These are phyloP conservation scores for Komagataella pastoris DNA, from an alignment of 805 yeast species.

Conservation along the genomic window DNA sequence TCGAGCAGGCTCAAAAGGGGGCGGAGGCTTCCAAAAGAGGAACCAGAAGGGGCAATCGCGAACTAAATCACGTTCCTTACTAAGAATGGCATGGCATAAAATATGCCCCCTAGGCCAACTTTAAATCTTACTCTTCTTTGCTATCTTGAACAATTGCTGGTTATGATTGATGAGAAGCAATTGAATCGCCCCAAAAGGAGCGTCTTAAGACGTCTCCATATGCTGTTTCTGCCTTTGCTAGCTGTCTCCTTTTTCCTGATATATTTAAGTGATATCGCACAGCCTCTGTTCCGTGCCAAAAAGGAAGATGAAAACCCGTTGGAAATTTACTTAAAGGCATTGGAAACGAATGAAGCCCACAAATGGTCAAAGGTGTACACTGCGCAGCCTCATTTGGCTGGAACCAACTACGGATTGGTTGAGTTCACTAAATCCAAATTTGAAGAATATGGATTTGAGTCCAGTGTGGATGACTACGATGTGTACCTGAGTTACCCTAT, in stretches of 20 bases:
- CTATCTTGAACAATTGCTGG: background rate
- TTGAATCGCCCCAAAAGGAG: background rate
- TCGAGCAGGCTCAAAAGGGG: too few relatives aligned
- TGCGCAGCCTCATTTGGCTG: constrained; percentile 43
- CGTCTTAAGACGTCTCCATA: background rate
- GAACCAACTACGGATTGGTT: constrained; percentile 32
- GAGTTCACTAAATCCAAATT: constrained; percentile 51
- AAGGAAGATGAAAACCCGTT: background rate
- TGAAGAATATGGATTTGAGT: constrained; percentile 43
- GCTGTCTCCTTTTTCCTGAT: background rate
- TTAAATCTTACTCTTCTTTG: background rate
- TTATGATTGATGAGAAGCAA: background rate
- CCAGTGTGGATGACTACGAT: constrained; percentile 42
- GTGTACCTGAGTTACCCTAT: constrained; percentile 54
- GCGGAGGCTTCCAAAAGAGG: too few relatives aligned
- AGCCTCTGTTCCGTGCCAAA: background rate
- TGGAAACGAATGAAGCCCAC: constrained; percentile 26
- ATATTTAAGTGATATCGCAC: background rate
- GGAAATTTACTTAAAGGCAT: constrained; percentile 10
- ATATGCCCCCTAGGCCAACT: background rate
- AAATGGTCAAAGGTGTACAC: constrained; percentile 45
- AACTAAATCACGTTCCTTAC: background rate
- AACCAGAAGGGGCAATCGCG: too few relatives aligned
- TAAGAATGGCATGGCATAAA: background rate
- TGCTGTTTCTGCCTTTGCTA: background rate